Evolutionary conservation across 495 filamentous ascomycete species (phyloP).

Genomic region (Penicillium daleae): DNA sequence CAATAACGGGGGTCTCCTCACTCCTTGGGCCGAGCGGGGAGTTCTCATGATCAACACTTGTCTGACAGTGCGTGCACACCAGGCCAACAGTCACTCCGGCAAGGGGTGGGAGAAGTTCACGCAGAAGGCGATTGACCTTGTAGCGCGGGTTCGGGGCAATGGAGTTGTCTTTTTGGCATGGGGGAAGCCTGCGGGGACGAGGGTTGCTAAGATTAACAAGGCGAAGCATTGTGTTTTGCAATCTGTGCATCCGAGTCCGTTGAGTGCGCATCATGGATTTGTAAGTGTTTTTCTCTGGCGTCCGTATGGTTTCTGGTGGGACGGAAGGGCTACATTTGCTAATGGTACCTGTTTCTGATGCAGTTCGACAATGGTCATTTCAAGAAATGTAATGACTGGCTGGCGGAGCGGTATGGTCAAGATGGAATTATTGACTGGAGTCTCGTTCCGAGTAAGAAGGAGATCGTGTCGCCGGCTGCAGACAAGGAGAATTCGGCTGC

Average conservation of each 20-base stretch:
- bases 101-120: slow-evolving; percentile 93
- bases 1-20: slow-evolving; percentile 77
- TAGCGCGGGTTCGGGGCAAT: slow-evolving; percentile 69
- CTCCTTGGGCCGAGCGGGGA: slow-evolving; percentile 89
- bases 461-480: slow-evolving; percentile 17
- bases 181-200: slow-evolving; percentile 78
- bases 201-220: slow-evolving; percentile 70
- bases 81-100: slow-evolving; percentile 79
- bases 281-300: slow-evolving; percentile 31
- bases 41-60: slow-evolving; percentile 92
- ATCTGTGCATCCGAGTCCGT: slow-evolving; percentile 87
- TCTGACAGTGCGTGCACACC: slow-evolving; percentile 85
- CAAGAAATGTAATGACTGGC: slow-evolving; percentile 86
- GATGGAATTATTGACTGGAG: slow-evolving; percentile 87
- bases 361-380: slow-evolving; percentile 88
- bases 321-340: background rate
- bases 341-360: background rate
- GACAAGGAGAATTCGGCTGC: slow-evolving; percentile 27
- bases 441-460: slow-evolving; percentile 51
- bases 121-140: slow-evolving; percentile 84
- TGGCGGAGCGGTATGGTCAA: slow-evolving; percentile 73
- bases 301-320: no score
- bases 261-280: slow-evolving; percentile 80
- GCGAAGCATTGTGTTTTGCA: slow-evolving; percentile 77
- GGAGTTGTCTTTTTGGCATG: slow-evolving; percentile 96